These are phyloP conservation scores for Pythium insidiosum DNA, from an alignment of 352 stramenopile genomes.

Conservation along the genomic window DNA sequence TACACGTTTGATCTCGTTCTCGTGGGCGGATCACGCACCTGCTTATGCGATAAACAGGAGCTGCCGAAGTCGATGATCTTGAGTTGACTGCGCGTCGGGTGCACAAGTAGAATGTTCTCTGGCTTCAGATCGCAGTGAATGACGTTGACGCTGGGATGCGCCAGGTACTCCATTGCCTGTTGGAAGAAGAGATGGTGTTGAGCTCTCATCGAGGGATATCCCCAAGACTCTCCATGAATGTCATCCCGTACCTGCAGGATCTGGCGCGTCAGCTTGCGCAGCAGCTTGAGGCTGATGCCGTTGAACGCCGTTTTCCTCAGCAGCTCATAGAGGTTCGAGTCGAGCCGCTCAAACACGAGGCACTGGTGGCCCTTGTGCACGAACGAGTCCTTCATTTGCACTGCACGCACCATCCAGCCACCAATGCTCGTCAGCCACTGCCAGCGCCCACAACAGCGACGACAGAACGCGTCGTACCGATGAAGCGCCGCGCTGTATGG, in stretches of 20 bases:
- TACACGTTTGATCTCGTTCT: too few species aligned
- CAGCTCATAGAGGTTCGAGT: slow-evolving; percentile 96
- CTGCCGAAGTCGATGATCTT: slow-evolving; percentile 99
- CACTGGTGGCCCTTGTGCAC: slow-evolving; percentile 96
- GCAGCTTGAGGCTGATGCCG: slow-evolving; percentile 88
- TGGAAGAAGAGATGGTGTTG: not conserved
- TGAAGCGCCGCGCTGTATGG: slow-evolving; percentile 82
- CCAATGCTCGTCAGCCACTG: too few species aligned
- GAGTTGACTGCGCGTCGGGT: slow-evolving; percentile 92
- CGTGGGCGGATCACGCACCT: too few species aligned
- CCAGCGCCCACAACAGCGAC: too few species aligned
- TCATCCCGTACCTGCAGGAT: slow-evolving; percentile 88
- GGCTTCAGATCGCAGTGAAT: slow-evolving; percentile 99
- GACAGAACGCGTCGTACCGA: slow-evolving; percentile 54
- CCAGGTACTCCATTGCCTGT: slow-evolving; percentile 80
- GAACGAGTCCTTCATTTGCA: slow-evolving; percentile 93
- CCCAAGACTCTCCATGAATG: too few species aligned
- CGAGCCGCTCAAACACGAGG: slow-evolving; percentile 96
- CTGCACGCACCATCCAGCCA: slow-evolving; percentile 15
- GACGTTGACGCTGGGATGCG: slow-evolving; percentile 89
- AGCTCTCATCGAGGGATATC: not conserved
- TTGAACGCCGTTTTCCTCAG: slow-evolving; percentile 92
- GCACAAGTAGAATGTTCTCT: slow-evolving; percentile 97
- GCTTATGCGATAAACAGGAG: slow-evolving; percentile 92
- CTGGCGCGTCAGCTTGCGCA: slow-evolving; percentile 95